These are phyloP conservation scores for Mycena venus DNA, from an alignment of 768 basidiomycete species.

Conservation along the genomic window DNA sequence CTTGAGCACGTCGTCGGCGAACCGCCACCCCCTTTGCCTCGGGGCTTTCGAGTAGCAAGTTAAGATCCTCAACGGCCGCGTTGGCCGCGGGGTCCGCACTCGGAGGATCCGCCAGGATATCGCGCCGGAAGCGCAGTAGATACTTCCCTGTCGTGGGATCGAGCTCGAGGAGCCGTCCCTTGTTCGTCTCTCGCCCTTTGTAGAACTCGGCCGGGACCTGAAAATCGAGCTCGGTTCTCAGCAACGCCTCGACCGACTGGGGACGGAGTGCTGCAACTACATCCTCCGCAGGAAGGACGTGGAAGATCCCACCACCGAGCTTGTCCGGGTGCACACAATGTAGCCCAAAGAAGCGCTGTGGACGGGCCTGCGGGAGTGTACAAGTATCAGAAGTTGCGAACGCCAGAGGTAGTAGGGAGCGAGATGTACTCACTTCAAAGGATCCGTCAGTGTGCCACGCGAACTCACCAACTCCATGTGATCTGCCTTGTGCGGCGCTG, in stretches of 20 bases:
- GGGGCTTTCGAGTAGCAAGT: not conserved
- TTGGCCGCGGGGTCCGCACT: constrained; percentile 7
- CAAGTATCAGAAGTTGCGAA: not conserved
- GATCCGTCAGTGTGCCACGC: constrained; percentile 12
- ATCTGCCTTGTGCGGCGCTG: not conserved
- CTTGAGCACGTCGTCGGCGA: constrained; percentile 4
- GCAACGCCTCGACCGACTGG: not conserved
- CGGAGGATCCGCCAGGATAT: constrained; percentile 1
- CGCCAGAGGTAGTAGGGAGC: too few species aligned
- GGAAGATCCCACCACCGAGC: constrained; percentile 13
- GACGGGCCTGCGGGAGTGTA: not conserved
- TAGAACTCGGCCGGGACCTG: constrained; percentile 17
- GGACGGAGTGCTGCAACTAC: not conserved
- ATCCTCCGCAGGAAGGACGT: not conserved
- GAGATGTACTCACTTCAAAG: constrained; percentile 9
- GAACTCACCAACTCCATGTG: constrained; percentile 9
- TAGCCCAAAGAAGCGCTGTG: constrained; percentile 9
- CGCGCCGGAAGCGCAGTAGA: constrained; percentile 3
- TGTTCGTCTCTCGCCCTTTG: not conserved
- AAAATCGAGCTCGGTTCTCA: not conserved
- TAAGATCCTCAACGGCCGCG: constrained; percentile 6
- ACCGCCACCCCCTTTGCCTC: constrained; percentile 8
- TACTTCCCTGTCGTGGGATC: not conserved
- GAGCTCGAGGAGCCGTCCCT: not conserved
- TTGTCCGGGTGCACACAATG: constrained; percentile 7